Evolutionary conservation across 768 basidiomycete species (phyloP).

Genomic region (Xerocomellus dryophilus): DNA sequence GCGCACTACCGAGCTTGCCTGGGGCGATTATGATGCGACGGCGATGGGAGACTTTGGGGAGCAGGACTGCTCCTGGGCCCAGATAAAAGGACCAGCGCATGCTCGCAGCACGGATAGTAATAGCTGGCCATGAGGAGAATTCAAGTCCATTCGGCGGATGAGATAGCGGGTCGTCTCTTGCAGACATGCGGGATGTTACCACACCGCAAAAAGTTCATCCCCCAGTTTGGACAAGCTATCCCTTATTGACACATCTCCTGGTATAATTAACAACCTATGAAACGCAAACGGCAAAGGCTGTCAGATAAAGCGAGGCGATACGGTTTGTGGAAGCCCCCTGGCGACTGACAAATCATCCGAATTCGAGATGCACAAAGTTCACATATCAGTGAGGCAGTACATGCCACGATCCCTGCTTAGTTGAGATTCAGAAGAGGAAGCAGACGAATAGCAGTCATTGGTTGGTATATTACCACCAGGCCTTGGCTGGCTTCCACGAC

Average conservation of each 20-base stretch:
- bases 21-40: background rate
- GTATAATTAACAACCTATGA: constrained; percentile 32
- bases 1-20: constrained; percentile 2
- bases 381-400: constrained; percentile 29
- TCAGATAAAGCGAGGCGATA: constrained; percentile 20
- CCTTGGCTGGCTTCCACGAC: constrained; percentile 9
- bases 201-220: constrained; percentile 22
- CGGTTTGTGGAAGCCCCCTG: constrained; percentile 18
- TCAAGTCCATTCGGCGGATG: constrained; percentile 14
- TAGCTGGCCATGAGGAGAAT: constrained; percentile 28
- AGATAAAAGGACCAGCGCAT: constrained; percentile 31
- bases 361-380: constrained; percentile 19
- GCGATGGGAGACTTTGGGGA: constrained; percentile 10
- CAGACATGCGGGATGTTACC: constrained; percentile 20
- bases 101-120: constrained; percentile 25
- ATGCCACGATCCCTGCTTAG: constrained; percentile 16
- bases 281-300: constrained; percentile 26
- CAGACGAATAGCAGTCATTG: constrained; percentile 17
- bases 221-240: constrained; percentile 30
- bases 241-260: constrained; percentile 27
- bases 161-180: constrained; percentile 21
- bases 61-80: constrained; percentile 1
- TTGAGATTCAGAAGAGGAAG: constrained; percentile 11
- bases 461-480: constrained; percentile 26
- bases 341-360: constrained; percentile 22